Evolutionary conservation across 129 eudicot species (phyloP), one percentile per base, ranked within the genome.

Genomic region (Lonicera japonica): DNA sequence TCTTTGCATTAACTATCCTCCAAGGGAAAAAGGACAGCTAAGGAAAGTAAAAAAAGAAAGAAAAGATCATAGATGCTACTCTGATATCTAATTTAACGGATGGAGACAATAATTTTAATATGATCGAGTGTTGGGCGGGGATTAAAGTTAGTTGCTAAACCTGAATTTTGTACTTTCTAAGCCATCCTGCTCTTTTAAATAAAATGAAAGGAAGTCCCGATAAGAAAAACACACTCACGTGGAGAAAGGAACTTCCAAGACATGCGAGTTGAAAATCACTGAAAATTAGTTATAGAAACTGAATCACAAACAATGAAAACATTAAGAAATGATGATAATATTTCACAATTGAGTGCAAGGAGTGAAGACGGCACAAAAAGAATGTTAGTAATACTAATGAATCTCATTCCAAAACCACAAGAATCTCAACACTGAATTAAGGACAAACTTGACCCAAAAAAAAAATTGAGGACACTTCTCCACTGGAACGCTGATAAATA

Each of bases 131-230:
- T 29, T 2, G 36, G 36, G 4, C 36, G 36, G 36, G 36, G 36
- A 6, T 1, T 29, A 29, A 29, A 29, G 36, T 29, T 29, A 29
- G 36, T 29, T 1, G 2, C 36, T n/a, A 64, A 23, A 92, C 98
- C 98, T 92, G 99, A 82, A 92, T 92, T 75, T 92, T 92, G 82
- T 87, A 92, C 80, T 92, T 80, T 86, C 83, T 82, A 70, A 92
- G 82, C 88, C 94, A 92, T 78, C 99, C 99, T 60, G 83, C 86
- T 71, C 96, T 78, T 83, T 92, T 96, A 41, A 92, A 61, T 69
- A 24, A 80, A 17, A 92, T 82, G 60, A 87, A 92, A 64, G 99
- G 99, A 68, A 92, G 96, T 36, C 99, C 99, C 17, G 99, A 82
- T 70, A 92, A 72, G 82, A 92, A 92, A 78, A 92, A 92, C 61